phyloP scores from a whole-genome alignment of 306 rosid species.

The Gleditsia sinensis region DNA sequence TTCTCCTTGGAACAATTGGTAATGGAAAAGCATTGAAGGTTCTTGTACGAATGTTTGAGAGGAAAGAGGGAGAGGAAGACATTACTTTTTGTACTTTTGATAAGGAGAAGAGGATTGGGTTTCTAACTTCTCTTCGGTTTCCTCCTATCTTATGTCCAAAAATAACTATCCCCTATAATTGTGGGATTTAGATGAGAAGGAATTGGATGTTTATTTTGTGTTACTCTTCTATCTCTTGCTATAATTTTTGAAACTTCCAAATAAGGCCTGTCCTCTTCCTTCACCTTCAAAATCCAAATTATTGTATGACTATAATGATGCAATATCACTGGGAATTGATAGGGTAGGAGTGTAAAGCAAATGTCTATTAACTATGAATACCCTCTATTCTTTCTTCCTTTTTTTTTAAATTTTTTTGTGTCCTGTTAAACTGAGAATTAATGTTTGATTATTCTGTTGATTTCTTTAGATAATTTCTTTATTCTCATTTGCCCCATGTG shows the following conservation, averaged over 20 bases:
- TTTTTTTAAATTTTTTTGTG: too few species aligned
- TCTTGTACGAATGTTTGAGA: not conserved
- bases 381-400: not conserved
- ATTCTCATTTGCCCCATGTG: not conserved
- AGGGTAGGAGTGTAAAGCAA: not conserved
- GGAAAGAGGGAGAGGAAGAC: not conserved
- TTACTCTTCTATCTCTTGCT: not conserved
- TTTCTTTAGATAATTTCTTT: not conserved
- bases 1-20: conserved; percentile 23
- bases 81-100: not conserved
- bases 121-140: not conserved
- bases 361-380: not conserved
- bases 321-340: not conserved
- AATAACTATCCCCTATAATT: not conserved
- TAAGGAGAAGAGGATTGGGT: conserved; percentile 4
- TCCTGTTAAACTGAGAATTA: not conserved
- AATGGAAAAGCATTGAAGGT: conserved; percentile 1
- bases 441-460: not conserved
- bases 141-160: not conserved
- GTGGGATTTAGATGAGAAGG: conserved; percentile 12
- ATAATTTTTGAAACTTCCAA: not conserved
- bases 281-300: not conserved
- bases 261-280: not conserved
- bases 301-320: not conserved
- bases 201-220: not conserved